phyloP scores from a whole-genome alignment of 163 green algal genomes.

The Volvox carteri region DNA sequence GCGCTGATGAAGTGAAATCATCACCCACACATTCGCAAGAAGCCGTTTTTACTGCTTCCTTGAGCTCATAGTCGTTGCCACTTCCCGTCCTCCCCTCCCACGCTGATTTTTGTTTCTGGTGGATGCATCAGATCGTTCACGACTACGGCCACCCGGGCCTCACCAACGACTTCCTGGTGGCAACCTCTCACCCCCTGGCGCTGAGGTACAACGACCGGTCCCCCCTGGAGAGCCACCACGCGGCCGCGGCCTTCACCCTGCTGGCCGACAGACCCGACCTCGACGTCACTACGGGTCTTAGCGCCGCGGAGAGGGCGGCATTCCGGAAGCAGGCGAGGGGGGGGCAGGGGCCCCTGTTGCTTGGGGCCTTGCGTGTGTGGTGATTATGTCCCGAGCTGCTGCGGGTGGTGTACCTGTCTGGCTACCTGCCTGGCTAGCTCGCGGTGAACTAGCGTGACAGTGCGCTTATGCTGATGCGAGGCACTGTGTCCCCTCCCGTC shows the following conservation, averaged over 20 bases:
- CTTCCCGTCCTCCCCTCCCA: too few relatives aligned
- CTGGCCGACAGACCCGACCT: constrained; percentile 39
- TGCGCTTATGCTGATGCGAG: background rate
- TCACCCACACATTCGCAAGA: too few relatives aligned
- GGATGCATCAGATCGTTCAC: constrained; percentile 62
- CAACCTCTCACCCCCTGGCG: constrained; percentile 44
- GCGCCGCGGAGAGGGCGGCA: background rate
- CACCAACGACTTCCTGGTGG: constrained; percentile 68
- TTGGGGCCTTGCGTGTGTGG: background rate
- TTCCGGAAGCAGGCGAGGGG: constrained; percentile 45
- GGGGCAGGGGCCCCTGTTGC: too few relatives aligned
- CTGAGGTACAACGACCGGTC: constrained; percentile 73
- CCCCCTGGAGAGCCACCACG: constrained; percentile 76
- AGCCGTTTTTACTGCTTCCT: too few relatives aligned
- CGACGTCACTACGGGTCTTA: constrained; percentile 47
- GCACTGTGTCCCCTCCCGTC: background rate
- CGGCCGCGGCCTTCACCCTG: constrained; percentile 61
- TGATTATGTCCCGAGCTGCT: background rate
- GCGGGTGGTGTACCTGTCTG: background rate
- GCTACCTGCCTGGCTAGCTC: background rate
- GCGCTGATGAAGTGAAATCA: too few relatives aligned
- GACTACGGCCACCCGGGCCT: constrained; percentile 62
- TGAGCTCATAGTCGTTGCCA: too few relatives aligned
- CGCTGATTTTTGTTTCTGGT: too few relatives aligned
- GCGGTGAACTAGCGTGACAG: background rate